Evolutionary conservation across 805 yeast species (phyloP), one percentile per base, ranked within the genome.

Genomic region (Candida germanica): DNA sequence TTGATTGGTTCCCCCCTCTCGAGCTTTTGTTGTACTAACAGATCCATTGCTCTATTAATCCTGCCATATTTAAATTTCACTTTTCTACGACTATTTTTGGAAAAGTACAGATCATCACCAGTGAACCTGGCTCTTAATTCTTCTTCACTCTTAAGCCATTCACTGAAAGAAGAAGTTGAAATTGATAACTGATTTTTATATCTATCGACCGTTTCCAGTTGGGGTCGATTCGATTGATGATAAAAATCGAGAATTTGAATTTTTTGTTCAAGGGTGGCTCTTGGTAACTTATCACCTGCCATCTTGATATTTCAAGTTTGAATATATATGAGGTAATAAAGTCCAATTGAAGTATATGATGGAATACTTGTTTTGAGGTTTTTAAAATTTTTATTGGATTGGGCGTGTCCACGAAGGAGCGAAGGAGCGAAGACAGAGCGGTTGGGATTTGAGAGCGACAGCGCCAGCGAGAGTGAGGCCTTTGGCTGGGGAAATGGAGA

Each of bases 241-340:
- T 59, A 71, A 50, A 63, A 69, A 51, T 77, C 79, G 19, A 78
- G 53, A 17, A 77, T 73, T 58, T 66, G 71, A 27, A 78, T 65
- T 50, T 77, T 78, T 53, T 78, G 77, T 56, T 75, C 82, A 35
- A 78, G 59, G 16, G 76, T 77, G 5, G 82, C 79, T 42, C 83
- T 56, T 3, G 79, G 78, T 33, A 44, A 39, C 29, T 38, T 44
- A 11, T 33, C 27, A 16, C 33, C 30, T 35, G 33, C 35, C 37
- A 34, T 34, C 16, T 18, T 20, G 23, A 20, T 20, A 10, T 10
- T n/a, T n/a, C n/a, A n/a, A n/a, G n/a, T n/a, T n/a, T n/a, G n/a
- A n/a, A n/a, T n/a, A n/a, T n/a, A n/a, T n/a, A n/a, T n/a, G n/a
- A n/a, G n/a, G n/a, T n/a, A n/a, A n/a, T n/a, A n/a, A n/a, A n/a